Conservation (phyloP, 345 rosid genomes). For the Cardiospermum halicacabum region DNA sequence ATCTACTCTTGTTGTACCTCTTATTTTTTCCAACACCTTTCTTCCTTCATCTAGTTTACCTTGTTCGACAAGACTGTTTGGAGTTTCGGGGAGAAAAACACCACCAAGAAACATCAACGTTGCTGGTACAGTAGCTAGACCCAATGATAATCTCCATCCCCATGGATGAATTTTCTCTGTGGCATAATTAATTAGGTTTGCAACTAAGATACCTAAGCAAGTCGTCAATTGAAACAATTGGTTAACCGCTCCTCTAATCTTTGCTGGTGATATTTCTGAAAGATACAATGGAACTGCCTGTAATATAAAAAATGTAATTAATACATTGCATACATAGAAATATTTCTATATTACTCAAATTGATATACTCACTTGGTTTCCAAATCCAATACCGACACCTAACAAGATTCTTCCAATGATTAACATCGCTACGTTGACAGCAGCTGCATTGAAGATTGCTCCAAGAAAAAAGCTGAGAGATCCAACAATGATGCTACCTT, state of each 20-base stretch:
- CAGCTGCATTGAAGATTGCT: constrained; percentile 62
- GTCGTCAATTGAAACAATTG: constrained; percentile 85
- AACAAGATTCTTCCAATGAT: constrained; percentile 68
- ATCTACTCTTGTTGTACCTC: constrained; percentile 61
- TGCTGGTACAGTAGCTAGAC: constrained; percentile 64
- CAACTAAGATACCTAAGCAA: constrained; percentile 72
- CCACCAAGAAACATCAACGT: constrained; percentile 69
- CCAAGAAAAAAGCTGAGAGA: constrained; percentile 73
- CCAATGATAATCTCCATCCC: constrained; percentile 85
- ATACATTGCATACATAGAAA: too few relatives aligned
- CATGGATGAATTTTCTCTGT: constrained; percentile 78
- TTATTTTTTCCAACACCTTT: constrained; percentile 50
- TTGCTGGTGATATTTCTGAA: constrained; percentile 93
- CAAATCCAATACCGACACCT: constrained; percentile 81
- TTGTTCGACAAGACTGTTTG: constrained; percentile 78
- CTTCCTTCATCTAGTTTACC: constrained; percentile 65
- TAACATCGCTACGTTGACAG: constrained; percentile 60
- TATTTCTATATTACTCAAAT: too few relatives aligned
- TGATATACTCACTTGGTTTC: constrained; percentile 77
- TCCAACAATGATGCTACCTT: constrained; percentile 69
- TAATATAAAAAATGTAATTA: not conserved
- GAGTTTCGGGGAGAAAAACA: constrained; percentile 64
- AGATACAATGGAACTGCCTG: constrained; percentile 87
- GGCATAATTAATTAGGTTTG: constrained; percentile 61
- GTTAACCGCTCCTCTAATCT: constrained; percentile 72